phyloP scores from a whole-genome alignment of 192 early-diverging fungal genomes.

The Coemansia sp. region DNA sequence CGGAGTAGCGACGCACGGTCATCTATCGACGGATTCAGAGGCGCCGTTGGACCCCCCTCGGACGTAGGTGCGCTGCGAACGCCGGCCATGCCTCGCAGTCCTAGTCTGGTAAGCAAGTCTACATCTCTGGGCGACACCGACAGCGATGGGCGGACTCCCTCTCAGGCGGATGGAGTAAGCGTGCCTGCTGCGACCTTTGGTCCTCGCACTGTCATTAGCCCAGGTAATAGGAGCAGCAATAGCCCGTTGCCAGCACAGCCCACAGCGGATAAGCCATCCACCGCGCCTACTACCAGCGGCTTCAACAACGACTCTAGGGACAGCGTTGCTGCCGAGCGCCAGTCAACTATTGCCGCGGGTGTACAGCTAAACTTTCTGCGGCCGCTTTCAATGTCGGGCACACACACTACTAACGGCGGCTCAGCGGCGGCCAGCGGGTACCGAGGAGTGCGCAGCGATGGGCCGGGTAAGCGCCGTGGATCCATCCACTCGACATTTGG shows the following conservation, averaged over 20 bases:
- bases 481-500: slow-evolving; percentile 38
- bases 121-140: not conserved
- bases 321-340: slow-evolving; percentile 12
- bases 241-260: not conserved
- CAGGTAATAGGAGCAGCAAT: not conserved
- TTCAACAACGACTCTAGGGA: not conserved
- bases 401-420: slow-evolving; percentile 1
- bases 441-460: slow-evolving; percentile 39
- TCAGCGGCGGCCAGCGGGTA: slow-evolving; percentile 15
- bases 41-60: not conserved
- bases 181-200: not conserved
- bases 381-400: slow-evolving; percentile 4
- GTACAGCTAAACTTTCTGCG: slow-evolving; percentile 31
- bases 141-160: slow-evolving; percentile 1
- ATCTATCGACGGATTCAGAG: not conserved
- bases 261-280: not conserved
- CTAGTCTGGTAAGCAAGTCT: not conserved
- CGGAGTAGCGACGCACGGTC: slow-evolving; percentile 6
- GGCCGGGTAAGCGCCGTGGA: slow-evolving; percentile 24
- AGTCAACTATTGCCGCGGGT: slow-evolving; percentile 35
- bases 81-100: not conserved
- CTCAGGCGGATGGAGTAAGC: not conserved
- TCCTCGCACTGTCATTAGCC: not conserved
- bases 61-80: not conserved
- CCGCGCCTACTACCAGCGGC: slow-evolving; percentile 9